These are phyloP conservation scores for Trypanosoma avium DNA, from an alignment of 208 protist species.

Conservation along the genomic window DNA sequence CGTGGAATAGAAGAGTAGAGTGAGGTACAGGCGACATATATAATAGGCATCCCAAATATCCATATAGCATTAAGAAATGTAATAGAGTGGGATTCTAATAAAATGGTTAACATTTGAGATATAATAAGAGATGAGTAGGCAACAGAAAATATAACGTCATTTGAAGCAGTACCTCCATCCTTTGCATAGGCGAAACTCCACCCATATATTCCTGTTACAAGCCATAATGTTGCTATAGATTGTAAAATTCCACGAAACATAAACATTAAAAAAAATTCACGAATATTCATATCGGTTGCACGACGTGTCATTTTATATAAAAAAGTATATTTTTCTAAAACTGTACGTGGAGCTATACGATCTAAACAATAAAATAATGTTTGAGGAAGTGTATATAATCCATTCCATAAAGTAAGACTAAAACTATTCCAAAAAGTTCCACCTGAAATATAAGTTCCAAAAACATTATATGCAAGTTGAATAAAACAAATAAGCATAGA, in stretches of 20 bases:
- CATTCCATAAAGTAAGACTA: constrained; percentile 89
- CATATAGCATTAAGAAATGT: constrained; percentile 66
- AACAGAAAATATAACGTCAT: constrained; percentile 78
- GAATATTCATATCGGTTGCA: constrained; percentile 46
- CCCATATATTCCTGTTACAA: constrained; percentile 48
- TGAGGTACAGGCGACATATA: constrained; percentile 53
- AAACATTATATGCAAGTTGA: constrained; percentile 88
- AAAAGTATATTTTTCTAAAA: constrained; percentile 66
- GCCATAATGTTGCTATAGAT: constrained; percentile 57
- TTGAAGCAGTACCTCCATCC: constrained; percentile 37
- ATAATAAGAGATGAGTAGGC: constrained; percentile 88
- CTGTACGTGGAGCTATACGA: constrained; percentile 66
- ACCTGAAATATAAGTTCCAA: constrained; percentile 67
- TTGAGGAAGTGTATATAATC: constrained; percentile 88
- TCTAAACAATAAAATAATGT: constrained; percentile 91
- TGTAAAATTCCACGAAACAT: constrained; percentile 77
- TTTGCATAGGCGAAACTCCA: constrained; percentile 32
- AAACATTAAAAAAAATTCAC: constrained; percentile 74
- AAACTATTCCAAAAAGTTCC: constrained; percentile 92
- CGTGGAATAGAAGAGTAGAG: constrained; percentile 41
- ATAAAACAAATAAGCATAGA: constrained; percentile 94
- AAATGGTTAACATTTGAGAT: constrained; percentile 81
- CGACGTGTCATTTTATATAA: constrained; percentile 76
- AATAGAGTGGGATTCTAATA: constrained; percentile 84
- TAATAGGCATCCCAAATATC: constrained; percentile 68